phyloP scores from a whole-genome alignment of 306 rosid genomes.

The Citrullus colocynthis region DNA sequence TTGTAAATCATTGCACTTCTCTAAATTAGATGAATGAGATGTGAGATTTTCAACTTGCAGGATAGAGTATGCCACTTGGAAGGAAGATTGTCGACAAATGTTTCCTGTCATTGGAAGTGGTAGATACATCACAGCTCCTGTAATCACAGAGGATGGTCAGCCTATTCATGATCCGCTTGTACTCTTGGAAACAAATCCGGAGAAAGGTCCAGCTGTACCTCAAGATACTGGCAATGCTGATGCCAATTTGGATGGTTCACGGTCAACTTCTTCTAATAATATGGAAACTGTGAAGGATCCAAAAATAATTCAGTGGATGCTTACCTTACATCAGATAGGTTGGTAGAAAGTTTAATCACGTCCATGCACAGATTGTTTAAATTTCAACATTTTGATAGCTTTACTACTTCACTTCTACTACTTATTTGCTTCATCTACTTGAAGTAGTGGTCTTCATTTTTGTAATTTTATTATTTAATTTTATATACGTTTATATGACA shows the following conservation, averaged over 20 bases:
- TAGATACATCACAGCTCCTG: conserved; percentile 81
- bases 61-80: conserved; percentile 61
- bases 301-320: conserved; percentile 84
- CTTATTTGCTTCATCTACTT: not conserved
- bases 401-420: not conserved
- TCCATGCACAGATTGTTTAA: not conserved
- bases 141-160: conserved; percentile 65
- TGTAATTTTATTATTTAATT: not conserved
- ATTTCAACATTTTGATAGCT: not conserved
- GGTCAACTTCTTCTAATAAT: conserved; percentile 16
- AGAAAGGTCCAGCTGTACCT: conserved; percentile 24
- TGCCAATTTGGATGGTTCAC: conserved; percentile 14
- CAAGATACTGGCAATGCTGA: conserved; percentile 17
- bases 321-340: conserved; percentile 98
- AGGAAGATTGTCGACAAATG: conserved; percentile 72
- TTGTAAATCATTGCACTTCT: not conserved
- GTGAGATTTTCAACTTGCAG: conserved; percentile 24
- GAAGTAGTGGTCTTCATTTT: not conserved
- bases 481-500: not conserved
- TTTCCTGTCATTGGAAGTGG: conserved; percentile 96
- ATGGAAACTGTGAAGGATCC: conserved; percentile 44
- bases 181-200: conserved; percentile 48
- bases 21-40: not conserved
- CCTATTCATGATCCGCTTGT: conserved; percentile 75
- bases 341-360: conserved; percentile 13